Evolutionary conservation across 495 filamentous ascomycete genomes (phyloP).

Genomic region (Lophiotrema nucula): DNA sequence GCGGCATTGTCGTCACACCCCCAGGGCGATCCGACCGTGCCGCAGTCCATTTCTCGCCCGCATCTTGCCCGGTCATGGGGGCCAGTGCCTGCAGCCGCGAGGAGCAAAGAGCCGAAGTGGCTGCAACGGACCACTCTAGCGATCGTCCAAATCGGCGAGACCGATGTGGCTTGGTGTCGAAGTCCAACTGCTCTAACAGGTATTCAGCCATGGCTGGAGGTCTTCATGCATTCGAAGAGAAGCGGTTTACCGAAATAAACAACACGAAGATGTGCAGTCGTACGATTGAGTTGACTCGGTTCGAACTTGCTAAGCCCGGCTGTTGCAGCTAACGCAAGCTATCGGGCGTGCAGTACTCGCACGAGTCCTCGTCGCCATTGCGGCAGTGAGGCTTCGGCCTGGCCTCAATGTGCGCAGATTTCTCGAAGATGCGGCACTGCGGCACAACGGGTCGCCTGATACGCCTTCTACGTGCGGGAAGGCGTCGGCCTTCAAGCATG

Average conservation of each 20-base stretch:
- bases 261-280: background rate
- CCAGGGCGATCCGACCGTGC: background rate
- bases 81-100: background rate
- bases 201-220: background rate
- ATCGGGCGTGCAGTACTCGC: background rate
- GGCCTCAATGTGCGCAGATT: background rate
- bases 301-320: background rate
- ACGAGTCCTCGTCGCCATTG: background rate
- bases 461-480: too few species aligned
- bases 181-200: background rate
- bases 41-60: background rate
- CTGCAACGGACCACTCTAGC: background rate
- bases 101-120: background rate
- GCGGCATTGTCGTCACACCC: background rate
- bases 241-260: background rate
- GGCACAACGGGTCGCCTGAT: too few species aligned
- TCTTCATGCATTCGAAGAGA: background rate
- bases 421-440: background rate
- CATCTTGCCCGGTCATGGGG: background rate
- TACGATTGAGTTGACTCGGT: background rate
- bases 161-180: background rate
- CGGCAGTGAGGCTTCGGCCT: background rate
- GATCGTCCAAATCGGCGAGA: background rate
- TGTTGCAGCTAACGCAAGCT: background rate
- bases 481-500: too few species aligned